A percentile compares a stretch with the other conserved stretches of the same genome.
Conservation (phyloP, 2,329 filamentous ascomycete genomes). For the Colletotrichum sp. region DNA sequence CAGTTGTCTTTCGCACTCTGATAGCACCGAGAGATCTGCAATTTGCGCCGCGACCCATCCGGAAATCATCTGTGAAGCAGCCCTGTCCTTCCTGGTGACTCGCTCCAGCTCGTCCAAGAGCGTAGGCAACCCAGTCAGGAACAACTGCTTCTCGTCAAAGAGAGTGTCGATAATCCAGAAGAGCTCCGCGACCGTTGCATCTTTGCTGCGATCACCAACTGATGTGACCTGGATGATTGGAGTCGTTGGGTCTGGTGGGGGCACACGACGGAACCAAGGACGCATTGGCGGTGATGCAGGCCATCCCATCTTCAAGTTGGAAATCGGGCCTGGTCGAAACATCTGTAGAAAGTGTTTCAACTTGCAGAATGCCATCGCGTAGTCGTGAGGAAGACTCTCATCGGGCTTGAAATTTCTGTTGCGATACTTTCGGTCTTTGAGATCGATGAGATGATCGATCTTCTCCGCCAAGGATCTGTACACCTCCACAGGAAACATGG, state of each 20-base stretch:
- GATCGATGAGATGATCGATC: background rate
- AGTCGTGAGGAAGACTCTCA: conserved; percentile 30
- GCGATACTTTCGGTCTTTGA: background rate
- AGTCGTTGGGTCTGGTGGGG: conserved; percentile 23
- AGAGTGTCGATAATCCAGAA: conserved; percentile 41
- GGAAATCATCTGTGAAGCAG: conserved; percentile 41
- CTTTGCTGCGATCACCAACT: conserved; percentile 19
- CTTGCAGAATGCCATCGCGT: background rate
- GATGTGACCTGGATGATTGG: conserved; percentile 25
- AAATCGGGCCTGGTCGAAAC: background rate
- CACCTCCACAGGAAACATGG: conserved; percentile 15
- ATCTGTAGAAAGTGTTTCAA: background rate
- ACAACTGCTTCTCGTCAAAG: conserved; percentile 38
- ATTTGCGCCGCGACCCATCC: conserved; percentile 38
- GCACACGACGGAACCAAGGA: conserved; percentile 32
- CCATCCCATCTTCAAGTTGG: conserved; percentile 14
- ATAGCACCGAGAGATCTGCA: conserved; percentile 49
- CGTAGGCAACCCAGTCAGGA: conserved; percentile 35
- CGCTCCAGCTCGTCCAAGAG: conserved; percentile 55
- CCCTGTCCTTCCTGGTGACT: conserved; percentile 40
- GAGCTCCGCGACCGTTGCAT: conserved; percentile 27
- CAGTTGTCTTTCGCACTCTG: conserved; percentile 48
- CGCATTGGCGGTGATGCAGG: conserved; percentile 46
- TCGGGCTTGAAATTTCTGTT: conserved; percentile 15
- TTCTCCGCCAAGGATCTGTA: background rate